A percentile compares a stretch with the other conserved stretches of the same genome.
Evolutionary conservation across 768 basidiomycete species (phyloP).

Genomic region (Serendipita indica): DNA sequence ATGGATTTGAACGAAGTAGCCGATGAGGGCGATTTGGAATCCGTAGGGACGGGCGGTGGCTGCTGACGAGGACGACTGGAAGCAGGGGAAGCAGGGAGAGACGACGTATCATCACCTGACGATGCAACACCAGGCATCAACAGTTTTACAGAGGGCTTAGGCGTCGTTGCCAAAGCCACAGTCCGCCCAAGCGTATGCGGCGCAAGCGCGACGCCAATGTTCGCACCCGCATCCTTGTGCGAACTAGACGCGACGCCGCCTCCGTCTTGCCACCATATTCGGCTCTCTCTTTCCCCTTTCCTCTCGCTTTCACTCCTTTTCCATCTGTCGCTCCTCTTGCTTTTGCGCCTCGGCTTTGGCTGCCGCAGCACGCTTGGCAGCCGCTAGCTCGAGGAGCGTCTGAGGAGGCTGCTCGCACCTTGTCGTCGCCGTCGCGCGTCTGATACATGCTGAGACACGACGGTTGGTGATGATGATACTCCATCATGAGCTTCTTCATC

Average conservation of each 20-base stretch:
- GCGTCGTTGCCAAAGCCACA: not conserved
- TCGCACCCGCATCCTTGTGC: not conserved
- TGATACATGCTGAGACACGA: too few relatives aligned
- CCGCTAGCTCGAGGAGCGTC: too few relatives aligned
- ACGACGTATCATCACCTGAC: not conserved
- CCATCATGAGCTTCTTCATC: too few relatives aligned
- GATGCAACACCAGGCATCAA: not conserved
- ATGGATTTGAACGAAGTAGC: too few relatives aligned
- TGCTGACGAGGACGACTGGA: not conserved
- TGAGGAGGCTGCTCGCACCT: too few relatives aligned
- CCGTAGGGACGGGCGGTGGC: not conserved
- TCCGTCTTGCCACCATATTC: not conserved
- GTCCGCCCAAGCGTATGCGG: conserved; percentile 1
- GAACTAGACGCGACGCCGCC: not conserved
- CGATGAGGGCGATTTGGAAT: not conserved
- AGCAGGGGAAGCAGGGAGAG: not conserved
- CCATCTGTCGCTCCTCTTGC: too few relatives aligned
- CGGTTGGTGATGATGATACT: too few relatives aligned
- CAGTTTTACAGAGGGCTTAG: not conserved
- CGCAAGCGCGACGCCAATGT: not conserved
- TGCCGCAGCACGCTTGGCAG: too few relatives aligned
- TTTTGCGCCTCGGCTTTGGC: too few relatives aligned
- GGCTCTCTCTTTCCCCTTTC: too few relatives aligned
- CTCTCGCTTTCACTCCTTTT: too few relatives aligned
- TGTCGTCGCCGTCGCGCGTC: too few relatives aligned